Conservation (phyloP, 163 green algal species). For the Scenedesmus sp. region DNA sequence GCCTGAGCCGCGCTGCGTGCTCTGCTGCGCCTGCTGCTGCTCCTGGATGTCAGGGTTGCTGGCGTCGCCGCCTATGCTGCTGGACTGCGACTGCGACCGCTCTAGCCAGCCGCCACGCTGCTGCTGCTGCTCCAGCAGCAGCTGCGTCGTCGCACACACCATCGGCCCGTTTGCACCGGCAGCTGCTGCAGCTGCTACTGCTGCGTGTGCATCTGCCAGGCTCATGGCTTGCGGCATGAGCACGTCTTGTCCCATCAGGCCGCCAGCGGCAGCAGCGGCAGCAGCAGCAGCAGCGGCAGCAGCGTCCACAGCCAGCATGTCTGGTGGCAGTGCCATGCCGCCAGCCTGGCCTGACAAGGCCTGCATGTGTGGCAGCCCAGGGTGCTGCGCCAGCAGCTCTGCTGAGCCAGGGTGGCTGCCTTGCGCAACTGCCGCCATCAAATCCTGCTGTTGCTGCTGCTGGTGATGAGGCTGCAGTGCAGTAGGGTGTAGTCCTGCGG, state of each 20-base stretch:
- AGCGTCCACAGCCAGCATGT: not conserved
- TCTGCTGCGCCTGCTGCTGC: conserved; percentile 36
- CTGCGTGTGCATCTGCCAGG: conserved; percentile 1
- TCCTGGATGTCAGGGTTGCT: not conserved
- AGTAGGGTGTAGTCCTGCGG: conserved; percentile 7
- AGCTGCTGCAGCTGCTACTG: conserved; percentile 27
- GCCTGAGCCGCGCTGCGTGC: conserved; percentile 15
- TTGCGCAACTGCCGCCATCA: not conserved
- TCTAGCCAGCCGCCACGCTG: not conserved
- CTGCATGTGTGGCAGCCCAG: not conserved
- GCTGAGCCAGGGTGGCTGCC: not conserved
- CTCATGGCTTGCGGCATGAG: conserved; percentile 33
- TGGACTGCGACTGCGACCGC: conserved; percentile 26
- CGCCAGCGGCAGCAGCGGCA: not conserved
- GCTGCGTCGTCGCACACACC: conserved; percentile 13
- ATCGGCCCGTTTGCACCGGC: conserved; percentile 14
- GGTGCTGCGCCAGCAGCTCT: not conserved
- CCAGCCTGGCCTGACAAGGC: not conserved
- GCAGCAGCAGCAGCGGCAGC: not conserved
- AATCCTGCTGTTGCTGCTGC: conserved; percentile 8
- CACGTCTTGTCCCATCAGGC: conserved; percentile 13
- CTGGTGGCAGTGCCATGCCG: not conserved
- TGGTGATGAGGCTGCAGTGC: not conserved
- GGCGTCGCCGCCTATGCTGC: not conserved
- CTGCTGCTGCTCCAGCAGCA: conserved; percentile 17